Percentiles rank a stretch among this genome's conserved stretches.
Evolutionary conservation across 2,329 filamentous ascomycete genomes (phyloP).

Genomic region (Cercospora brassicicola): DNA sequence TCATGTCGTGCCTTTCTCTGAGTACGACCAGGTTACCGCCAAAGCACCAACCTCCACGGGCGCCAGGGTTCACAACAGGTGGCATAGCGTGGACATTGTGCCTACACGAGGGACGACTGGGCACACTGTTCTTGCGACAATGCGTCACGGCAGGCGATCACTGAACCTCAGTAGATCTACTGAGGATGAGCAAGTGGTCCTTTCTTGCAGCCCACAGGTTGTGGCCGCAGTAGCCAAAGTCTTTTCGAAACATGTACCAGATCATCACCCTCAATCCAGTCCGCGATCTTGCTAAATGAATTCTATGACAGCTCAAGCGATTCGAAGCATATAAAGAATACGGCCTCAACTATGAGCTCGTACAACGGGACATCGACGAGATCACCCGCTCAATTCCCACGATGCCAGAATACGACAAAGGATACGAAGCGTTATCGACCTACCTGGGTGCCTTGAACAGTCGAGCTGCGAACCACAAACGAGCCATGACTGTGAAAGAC

Average conservation of each 20-base stretch:
- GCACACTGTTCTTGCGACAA: constrained; percentile 31
- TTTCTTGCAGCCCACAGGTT: constrained; percentile 55
- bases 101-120: constrained; percentile 39
- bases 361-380: constrained; percentile 73
- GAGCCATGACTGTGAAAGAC: constrained; percentile 79
- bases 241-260: constrained; percentile 54
- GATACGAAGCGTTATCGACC: constrained; percentile 78
- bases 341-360: constrained; percentile 81
- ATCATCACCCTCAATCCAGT: constrained; percentile 19
- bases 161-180: constrained; percentile 48
- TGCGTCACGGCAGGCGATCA: constrained; percentile 45
- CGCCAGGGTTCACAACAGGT: constrained; percentile 47
- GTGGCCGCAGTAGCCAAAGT: constrained; percentile 56
- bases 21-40: constrained; percentile 42
- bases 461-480: constrained; percentile 63
- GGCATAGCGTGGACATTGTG: constrained; percentile 51
- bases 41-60: constrained; percentile 12
- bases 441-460: constrained; percentile 70
- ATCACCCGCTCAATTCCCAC: constrained; percentile 67
- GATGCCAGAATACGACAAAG: constrained; percentile 79
- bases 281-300: constrained; percentile 48
- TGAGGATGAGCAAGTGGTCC: constrained; percentile 40
- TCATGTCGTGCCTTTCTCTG: constrained; percentile 65
- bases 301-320: constrained; percentile 63
- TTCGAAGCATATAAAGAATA: constrained; percentile 93